phyloP scores from a whole-genome alignment of 139 green algal species.

The Tetradesmus obliquus region DNA sequence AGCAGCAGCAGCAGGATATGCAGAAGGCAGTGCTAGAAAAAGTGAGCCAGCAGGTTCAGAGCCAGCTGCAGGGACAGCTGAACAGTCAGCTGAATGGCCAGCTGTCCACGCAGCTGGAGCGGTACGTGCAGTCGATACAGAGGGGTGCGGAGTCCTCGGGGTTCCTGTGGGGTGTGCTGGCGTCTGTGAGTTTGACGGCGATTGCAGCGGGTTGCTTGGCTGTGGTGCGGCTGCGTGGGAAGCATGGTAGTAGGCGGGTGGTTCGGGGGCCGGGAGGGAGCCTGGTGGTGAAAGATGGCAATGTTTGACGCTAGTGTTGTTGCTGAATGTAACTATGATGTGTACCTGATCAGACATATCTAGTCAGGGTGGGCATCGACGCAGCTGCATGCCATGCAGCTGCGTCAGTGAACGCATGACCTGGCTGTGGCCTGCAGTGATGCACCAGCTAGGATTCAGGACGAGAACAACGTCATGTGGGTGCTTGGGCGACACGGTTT shows the following conservation, averaged over 20 bases:
- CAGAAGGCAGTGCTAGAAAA: neutral
- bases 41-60: neutral
- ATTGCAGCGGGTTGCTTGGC: neutral
- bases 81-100: neutral
- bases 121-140: neutral
- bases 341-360: neutral
- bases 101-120: conserved; percentile 12
- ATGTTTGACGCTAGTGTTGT: neutral
- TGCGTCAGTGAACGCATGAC: too few relatives aligned
- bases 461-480: neutral
- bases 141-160: neutral
- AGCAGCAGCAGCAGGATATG: neutral
- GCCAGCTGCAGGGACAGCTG: neutral
- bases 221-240: neutral
- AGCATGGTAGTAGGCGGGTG: neutral
- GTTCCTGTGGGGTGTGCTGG: conserved; percentile 8
- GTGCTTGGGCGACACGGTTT: too few relatives aligned
- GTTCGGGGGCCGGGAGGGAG: neutral
- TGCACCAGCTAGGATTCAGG: too few relatives aligned
- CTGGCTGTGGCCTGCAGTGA: too few relatives aligned
- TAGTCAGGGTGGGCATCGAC: too few relatives aligned
- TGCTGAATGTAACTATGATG: neutral
- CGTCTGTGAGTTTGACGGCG: neutral
- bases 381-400: too few relatives aligned
- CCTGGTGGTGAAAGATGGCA: conserved; percentile 30